These are phyloP conservation scores for Elsinoe batatas DNA, from an alignment of 2,329 filamentous ascomycete species.

Conservation along the genomic window DNA sequence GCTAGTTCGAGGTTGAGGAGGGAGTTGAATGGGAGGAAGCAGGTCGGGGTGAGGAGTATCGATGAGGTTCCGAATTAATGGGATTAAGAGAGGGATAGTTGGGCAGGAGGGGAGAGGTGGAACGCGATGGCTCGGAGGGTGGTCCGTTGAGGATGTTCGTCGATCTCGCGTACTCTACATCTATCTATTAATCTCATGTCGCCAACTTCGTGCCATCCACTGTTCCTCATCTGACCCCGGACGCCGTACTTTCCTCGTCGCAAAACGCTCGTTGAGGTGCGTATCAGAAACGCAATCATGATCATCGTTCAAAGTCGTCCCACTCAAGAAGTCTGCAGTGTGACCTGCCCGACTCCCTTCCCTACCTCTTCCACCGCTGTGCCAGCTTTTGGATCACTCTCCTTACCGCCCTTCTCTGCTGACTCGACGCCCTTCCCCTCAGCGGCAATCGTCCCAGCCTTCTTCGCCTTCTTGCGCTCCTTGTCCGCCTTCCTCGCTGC, in stretches of 20 bases:
- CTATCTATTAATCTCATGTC: too few relatives aligned
- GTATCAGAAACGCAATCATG: not conserved
- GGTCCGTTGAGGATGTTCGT: too few relatives aligned
- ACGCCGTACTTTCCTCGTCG: not conserved
- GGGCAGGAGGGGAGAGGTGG: too few relatives aligned
- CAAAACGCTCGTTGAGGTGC: constrained; percentile 9
- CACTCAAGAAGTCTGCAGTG: constrained; percentile 29
- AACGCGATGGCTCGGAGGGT: too few relatives aligned
- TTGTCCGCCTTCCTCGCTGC: constrained; percentile 54
- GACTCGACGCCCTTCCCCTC: constrained; percentile 63
- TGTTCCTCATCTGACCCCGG: not conserved
- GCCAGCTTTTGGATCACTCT: constrained; percentile 27
- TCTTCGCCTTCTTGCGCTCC: constrained; percentile 52
- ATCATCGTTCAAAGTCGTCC: not conserved
- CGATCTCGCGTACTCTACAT: too few relatives aligned
- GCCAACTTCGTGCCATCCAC: not conserved
- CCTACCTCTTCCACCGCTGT: constrained; percentile 36
- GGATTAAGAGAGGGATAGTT: too few relatives aligned
- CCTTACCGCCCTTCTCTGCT: constrained; percentile 59
- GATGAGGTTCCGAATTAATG: constrained; percentile 29
- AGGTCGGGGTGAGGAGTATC: constrained; percentile 29
- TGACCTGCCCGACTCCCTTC: constrained; percentile 36
- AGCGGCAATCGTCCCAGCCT: constrained; percentile 36
- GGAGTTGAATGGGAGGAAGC: constrained; percentile 31
- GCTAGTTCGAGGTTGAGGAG: constrained; percentile 28